phyloP scores from a whole-genome alignment of 2,329 filamentous ascomycete genomes.

The Blastomyces emzantsi region DNA sequence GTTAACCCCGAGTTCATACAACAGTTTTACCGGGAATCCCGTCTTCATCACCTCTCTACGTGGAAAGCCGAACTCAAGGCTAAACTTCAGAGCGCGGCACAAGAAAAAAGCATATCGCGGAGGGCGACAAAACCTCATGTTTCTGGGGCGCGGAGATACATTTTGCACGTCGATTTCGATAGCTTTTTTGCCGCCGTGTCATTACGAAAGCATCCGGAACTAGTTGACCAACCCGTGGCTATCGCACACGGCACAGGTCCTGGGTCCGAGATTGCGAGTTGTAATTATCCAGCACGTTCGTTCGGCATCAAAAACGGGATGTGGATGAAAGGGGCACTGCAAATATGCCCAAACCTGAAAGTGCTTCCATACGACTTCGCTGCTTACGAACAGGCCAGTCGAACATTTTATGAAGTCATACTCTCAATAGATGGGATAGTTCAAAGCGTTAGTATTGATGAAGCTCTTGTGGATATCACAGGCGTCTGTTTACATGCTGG shows the following conservation, averaged over 20 bases:
- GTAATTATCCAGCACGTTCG: constrained; percentile 82
- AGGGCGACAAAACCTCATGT: constrained; percentile 45
- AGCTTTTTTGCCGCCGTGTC: constrained; percentile 97
- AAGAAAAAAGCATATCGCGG: constrained; percentile 50
- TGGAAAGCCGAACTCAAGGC: constrained; percentile 96
- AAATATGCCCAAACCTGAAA: constrained; percentile 75
- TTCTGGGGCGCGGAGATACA: constrained; percentile 62
- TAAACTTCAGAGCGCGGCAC: constrained; percentile 69
- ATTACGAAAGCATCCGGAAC: constrained; percentile 65
- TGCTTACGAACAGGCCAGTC: constrained; percentile 86
- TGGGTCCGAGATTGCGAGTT: constrained; percentile 92
- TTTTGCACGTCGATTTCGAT: constrained; percentile 96
- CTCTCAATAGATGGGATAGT: constrained; percentile 70
- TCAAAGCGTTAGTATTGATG: constrained; percentile 95
- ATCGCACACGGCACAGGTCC: constrained; percentile 80
- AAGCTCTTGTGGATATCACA: constrained; percentile 81
- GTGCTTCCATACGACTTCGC: constrained; percentile 94
- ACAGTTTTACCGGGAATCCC: constrained; percentile 91
- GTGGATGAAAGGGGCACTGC: constrained; percentile 93
- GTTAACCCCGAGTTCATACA: constrained; percentile 89
- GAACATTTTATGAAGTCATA: constrained; percentile 77
- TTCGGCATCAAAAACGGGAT: constrained; percentile 94
- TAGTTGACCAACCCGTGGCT: constrained; percentile 67
- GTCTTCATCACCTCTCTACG: constrained; percentile 85
- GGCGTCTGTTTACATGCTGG: constrained; percentile 55